Evolutionary conservation across 208 protist genomes (phyloP).

Genomic region (Ichthyophonus hoferi): DNA sequence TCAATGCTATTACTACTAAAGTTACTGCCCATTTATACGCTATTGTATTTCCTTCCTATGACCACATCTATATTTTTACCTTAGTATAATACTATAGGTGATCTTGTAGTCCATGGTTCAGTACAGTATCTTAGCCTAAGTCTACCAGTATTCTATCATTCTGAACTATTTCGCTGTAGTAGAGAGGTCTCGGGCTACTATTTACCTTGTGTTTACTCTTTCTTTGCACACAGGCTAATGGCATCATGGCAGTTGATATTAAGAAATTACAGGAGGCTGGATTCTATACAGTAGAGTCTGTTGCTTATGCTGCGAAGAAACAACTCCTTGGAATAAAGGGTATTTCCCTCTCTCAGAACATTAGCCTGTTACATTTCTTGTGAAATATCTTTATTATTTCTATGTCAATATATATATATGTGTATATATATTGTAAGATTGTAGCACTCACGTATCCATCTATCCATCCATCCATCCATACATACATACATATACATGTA

Average conservation of each 20-base stretch:
- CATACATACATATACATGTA: not conserved
- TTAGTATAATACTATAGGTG: not conserved
- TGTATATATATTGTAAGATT: no score
- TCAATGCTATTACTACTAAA: not conserved
- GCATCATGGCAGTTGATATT: conserved; percentile 86
- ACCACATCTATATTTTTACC: not conserved
- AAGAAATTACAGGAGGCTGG: conserved; percentile 91
- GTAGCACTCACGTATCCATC: not conserved
- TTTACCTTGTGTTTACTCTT: conserved; percentile 12
- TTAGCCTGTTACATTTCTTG: no score
- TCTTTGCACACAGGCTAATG: conserved; percentile 36
- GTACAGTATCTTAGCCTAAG: not conserved
- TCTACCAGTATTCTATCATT: not conserved
- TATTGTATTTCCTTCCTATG: conserved; percentile 12
- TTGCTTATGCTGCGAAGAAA: conserved; percentile 94
- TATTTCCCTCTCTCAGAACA: conserved; percentile 79
- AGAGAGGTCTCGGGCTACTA: not conserved
- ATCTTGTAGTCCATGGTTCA: no score
- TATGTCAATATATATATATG: no score
- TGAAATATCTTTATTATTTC: no score
- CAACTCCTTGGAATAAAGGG: conserved; percentile 90
- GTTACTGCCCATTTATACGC: not conserved
- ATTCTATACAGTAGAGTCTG: conserved; percentile 89
- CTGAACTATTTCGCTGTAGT: not conserved
- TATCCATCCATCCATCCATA: not conserved